Conservation (phyloP, 2,329 filamentous ascomycete genomes). For the Neofusicoccum ribis region DNA sequence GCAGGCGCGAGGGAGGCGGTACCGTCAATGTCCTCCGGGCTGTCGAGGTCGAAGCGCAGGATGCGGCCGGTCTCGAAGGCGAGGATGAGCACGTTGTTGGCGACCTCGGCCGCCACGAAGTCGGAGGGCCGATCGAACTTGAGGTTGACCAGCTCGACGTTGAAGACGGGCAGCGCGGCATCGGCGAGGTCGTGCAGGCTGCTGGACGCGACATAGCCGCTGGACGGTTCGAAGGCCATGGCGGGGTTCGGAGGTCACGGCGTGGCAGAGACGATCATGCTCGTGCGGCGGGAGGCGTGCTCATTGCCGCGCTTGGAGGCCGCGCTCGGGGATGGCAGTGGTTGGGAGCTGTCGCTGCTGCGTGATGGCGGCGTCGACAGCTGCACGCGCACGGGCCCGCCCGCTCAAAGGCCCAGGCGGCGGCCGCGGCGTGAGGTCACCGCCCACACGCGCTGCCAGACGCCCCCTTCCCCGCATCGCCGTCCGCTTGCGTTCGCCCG, state of each 20-base stretch:
- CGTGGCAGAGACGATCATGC: not conserved
- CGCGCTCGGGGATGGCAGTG: not conserved
- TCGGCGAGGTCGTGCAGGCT: conserved; percentile 62
- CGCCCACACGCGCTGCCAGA: not conserved
- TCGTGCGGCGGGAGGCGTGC: not conserved
- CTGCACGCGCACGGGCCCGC: not conserved
- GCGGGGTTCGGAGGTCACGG: not conserved
- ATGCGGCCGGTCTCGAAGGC: conserved; percentile 91
- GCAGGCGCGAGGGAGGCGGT: not conserved
- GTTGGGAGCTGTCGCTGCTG: not conserved
- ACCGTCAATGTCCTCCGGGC: conserved; percentile 87
- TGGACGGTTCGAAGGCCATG: conserved; percentile 71
- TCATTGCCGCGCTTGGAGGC: not conserved
- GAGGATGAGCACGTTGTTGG: conserved; percentile 93
- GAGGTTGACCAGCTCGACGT: conserved; percentile 87
- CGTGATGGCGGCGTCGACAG: not conserved
- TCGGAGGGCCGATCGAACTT: conserved; percentile 93
- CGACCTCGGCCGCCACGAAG: conserved; percentile 94
- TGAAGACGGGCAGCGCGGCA: conserved; percentile 80
- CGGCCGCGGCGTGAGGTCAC: not conserved
- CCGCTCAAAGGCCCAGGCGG: too few relatives aligned
- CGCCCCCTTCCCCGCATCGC: too few relatives aligned
- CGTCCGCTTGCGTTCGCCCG: too few relatives aligned
- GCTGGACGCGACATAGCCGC: conserved; percentile 70
- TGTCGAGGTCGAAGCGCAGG: conserved; percentile 89